phyloP scores from a whole-genome alignment of 768 basidiomycete genomes.

The Neoboletus brunneissimus region DNA sequence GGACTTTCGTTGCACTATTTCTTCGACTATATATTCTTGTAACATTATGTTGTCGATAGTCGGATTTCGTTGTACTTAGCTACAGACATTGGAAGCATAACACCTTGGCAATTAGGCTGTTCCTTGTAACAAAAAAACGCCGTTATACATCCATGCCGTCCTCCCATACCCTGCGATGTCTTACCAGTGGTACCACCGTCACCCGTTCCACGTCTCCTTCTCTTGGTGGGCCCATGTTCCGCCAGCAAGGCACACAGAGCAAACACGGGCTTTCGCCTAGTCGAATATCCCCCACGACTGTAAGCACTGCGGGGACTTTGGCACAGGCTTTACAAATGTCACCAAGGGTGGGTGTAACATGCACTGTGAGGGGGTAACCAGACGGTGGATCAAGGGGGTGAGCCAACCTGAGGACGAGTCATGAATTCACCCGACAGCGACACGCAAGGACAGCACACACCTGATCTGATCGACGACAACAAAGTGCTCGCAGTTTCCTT shows the following conservation, averaged over 20 bases:
- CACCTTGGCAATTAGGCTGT: not conserved
- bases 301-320: constrained; percentile 66
- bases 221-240: constrained; percentile 55
- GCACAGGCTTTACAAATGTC: constrained; percentile 67
- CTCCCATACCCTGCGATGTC: constrained; percentile 33
- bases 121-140: not conserved
- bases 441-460: constrained; percentile 31
- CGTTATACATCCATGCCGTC: constrained; percentile 1
- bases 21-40: constrained; percentile 5
- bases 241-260: constrained; percentile 74
- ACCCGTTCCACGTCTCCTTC: constrained; percentile 39
- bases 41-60: not conserved
- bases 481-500: constrained; percentile 81
- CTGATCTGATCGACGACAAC: constrained; percentile 71
- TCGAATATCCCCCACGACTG: constrained; percentile 68
- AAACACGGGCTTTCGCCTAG: constrained; percentile 77
- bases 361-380: constrained; percentile 67
- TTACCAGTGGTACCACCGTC: constrained; percentile 52
- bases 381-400: constrained; percentile 53
- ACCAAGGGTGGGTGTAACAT: constrained; percentile 58
- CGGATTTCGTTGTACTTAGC: constrained; percentile 3
- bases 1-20: constrained; percentile 13
- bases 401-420: constrained; percentile 43
- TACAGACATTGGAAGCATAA: not conserved
- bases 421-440: not conserved